Evolutionary conservation across 441 rosid genomes (phyloP).

Genomic region (Adansonia rubrostipa): DNA sequence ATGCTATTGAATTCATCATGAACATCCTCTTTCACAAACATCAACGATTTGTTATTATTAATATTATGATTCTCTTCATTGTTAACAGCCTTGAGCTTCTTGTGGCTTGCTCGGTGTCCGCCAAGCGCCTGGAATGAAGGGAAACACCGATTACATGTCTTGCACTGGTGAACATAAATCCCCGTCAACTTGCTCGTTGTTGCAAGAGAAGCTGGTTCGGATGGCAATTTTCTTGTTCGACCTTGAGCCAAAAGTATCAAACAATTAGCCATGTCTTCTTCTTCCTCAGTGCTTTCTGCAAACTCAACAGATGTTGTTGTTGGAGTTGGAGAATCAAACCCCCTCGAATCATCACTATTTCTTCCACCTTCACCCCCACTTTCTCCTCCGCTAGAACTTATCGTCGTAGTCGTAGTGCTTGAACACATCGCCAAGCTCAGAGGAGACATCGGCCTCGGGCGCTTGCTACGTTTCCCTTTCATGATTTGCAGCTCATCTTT

Average conservation of each 20-base stretch:
- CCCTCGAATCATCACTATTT: conserved; percentile 14
- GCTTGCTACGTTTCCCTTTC: conserved; percentile 63
- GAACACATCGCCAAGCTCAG: conserved; percentile 13
- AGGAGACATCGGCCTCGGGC: conserved; percentile 43
- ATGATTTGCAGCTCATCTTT: conserved; percentile 36
- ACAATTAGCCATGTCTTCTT: conserved; percentile 69
- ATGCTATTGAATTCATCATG: conserved; percentile 2
- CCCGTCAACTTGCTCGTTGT: conserved; percentile 25
- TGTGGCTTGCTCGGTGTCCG: conserved; percentile 73
- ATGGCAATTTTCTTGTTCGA: conserved; percentile 10
- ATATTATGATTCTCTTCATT: conserved; percentile 19
- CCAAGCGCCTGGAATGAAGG: conserved; percentile 77
- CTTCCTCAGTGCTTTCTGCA: conserved; percentile 38
- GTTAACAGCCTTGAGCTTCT: conserved; percentile 44
- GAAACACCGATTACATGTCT: conserved; percentile 64
- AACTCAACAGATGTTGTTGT: conserved; percentile 18
- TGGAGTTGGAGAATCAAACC: conserved; percentile 16
- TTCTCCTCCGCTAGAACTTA: conserved; percentile 9
- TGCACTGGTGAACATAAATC: conserved; percentile 46
- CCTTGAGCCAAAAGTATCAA: conserved; percentile 56
- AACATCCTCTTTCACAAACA: conserved; percentile 21
- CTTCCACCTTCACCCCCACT: not conserved
- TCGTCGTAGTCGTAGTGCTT: not conserved
- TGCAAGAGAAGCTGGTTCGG: not conserved
- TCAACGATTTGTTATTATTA: conserved; percentile 21